phyloP scores from a whole-genome alignment of 2,329 filamentous ascomycete genomes.

The Colletotrichum navitas region DNA sequence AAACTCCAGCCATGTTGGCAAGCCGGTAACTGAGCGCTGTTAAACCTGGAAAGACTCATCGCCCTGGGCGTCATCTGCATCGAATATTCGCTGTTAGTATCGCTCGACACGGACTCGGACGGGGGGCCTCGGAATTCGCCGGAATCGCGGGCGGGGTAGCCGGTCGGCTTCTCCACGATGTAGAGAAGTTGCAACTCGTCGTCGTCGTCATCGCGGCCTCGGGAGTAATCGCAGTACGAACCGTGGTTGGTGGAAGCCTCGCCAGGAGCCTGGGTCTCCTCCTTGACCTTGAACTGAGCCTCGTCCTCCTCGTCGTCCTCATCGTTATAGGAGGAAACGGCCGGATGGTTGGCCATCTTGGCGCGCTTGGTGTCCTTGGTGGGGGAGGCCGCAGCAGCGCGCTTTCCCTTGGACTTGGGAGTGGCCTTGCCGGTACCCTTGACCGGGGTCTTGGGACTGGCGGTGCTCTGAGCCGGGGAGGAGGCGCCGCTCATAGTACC shows the following conservation, averaged over 20 bases:
- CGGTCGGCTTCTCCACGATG: constrained; percentile 34
- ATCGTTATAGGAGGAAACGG: constrained; percentile 21
- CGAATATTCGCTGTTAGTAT: constrained; percentile 37
- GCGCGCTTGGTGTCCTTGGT: constrained; percentile 34
- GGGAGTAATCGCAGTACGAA: constrained; percentile 34
- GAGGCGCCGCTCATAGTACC: constrained; percentile 31
- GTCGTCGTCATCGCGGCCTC: constrained; percentile 35
- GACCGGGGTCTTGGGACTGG: constrained; percentile 42
- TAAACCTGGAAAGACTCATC: constrained; percentile 22
- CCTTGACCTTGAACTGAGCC: constrained; percentile 26
- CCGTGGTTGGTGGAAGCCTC: constrained; percentile 8
- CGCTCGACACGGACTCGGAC: constrained; percentile 33
- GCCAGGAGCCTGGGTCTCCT: constrained; percentile 12
- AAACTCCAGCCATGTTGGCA: constrained; percentile 32
- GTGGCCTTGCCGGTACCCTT: constrained; percentile 43
- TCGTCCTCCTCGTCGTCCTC: constrained; percentile 27
- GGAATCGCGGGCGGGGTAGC: constrained; percentile 33
- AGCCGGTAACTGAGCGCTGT: constrained; percentile 8
- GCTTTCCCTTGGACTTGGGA: constrained; percentile 45
- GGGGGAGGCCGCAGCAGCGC: constrained; percentile 13
- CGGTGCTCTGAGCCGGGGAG: constrained; percentile 30
- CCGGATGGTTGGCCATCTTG: constrained; percentile 36
- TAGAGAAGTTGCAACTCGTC: constrained; percentile 41
- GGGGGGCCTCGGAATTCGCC: constrained; percentile 21
- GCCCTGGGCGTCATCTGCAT: constrained; percentile 28